These are phyloP conservation scores for Luffa aegyptiaca DNA, from an alignment of 306 rosid species.

Conservation along the genomic window DNA sequence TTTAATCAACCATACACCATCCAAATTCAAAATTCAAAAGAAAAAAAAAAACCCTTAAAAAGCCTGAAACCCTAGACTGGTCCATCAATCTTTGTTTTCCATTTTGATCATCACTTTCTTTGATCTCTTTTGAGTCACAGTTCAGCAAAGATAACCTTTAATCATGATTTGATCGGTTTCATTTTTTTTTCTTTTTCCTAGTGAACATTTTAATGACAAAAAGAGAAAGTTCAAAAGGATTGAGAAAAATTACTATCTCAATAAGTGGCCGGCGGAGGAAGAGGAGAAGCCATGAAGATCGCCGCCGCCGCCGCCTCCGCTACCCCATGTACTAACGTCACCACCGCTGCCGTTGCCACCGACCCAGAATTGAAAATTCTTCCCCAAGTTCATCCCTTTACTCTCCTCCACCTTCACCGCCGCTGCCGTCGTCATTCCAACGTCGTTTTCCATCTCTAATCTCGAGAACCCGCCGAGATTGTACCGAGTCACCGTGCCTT, in stretches of 20 bases:
- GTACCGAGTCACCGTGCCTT: background rate
- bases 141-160: slow-evolving; percentile 2
- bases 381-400: slow-evolving; percentile 44
- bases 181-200: background rate
- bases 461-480: background rate
- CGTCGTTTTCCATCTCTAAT: background rate
- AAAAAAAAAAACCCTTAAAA: background rate
- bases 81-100: background rate
- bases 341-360: slow-evolving; percentile 24
- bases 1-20: slow-evolving; percentile 2
- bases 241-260: background rate
- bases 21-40: background rate
- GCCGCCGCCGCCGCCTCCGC: background rate
- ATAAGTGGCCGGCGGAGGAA: slow-evolving; percentile 34
- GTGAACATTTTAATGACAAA: slow-evolving; percentile 20
- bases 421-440: background rate
- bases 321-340: slow-evolving; percentile 46
- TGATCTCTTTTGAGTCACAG: slow-evolving; percentile 4
- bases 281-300: slow-evolving; percentile 50
- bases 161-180: background rate
- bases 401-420: slow-evolving; percentile 46
- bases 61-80: background rate
- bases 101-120: background rate
- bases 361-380: slow-evolving; percentile 36
- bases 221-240: background rate